Evolutionary conservation across 805 yeast genomes (phyloP), one percentile per base, ranked within the genome.

Genomic region (Candida nanaspora): DNA sequence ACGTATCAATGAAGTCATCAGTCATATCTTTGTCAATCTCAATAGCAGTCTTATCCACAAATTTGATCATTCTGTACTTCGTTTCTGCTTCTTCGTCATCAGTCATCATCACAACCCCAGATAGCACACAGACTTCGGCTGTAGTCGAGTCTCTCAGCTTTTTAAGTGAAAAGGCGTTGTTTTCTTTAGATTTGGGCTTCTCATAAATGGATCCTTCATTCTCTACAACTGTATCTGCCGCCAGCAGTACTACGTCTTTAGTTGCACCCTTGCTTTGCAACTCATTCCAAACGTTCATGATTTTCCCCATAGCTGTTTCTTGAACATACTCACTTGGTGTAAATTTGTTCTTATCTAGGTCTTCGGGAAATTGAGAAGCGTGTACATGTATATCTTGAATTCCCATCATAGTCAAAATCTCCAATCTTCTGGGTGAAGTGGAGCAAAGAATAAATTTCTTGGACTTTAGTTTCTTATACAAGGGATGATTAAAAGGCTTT

Each of bases 191-290:
- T n/a, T 63, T 66, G 0, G 98, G 98, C 58, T 91, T 91, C 56
- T 91, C 98, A 46, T 76, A 74, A 10, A 89, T 77, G 4, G 59
- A 48, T 1, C 79, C 81, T 30, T 76, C 68, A 40, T 75, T 69
- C 30, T 75, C 76, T 14, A 71, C 74, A 6, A 93, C 73, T 1
- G 98, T 91, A 59, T 91, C 98, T 1, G 96, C 91, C 1, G 95
- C 70, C 7, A 62, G 38, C 19, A 82, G 52, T 3, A 74, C 47
- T 4, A 51, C 35, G 21, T 53, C 52, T 13, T 36, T 36, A n/a
- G 4, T n/a, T n/a, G 26, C 31, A 2, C 16, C 35, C 18, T 35
- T 19, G 6, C 22, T 16, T 13, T 35, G 19, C 35, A 76, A 47
- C 18, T 67, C 65, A 2, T 66, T 56, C 51, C 80, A 64, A 0